These are phyloP conservation scores for Colletotrichum costaricense DNA, from an alignment of 2,329 filamentous ascomycete genomes.

Conservation along the genomic window DNA sequence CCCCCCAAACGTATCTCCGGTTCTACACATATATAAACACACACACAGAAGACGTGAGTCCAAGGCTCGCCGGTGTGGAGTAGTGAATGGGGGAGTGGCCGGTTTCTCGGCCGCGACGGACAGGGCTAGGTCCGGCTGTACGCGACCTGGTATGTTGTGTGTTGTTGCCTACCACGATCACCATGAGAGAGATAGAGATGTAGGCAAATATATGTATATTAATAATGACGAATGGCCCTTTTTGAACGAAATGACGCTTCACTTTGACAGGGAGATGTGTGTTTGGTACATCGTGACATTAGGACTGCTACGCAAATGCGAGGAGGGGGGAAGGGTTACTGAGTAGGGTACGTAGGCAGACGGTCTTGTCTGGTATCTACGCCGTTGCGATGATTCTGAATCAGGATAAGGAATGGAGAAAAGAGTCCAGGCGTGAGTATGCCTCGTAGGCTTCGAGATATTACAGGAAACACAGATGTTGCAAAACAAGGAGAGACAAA, in stretches of 20 bases:
- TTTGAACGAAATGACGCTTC: not conserved
- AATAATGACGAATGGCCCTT: slow-evolving; percentile 34
- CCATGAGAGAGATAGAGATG: slow-evolving; percentile 7
- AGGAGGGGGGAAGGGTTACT: too few relatives aligned
- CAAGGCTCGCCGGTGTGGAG: not conserved
- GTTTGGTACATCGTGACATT: not conserved
- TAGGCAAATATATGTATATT: slow-evolving; percentile 29
- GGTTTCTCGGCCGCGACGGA: not conserved
- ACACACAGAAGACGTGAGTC: slow-evolving; percentile 6
- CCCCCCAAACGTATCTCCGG: slow-evolving; percentile 7
- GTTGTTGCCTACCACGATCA: not conserved
- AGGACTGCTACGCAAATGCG: too few relatives aligned
- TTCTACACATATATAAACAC: slow-evolving; percentile 28
- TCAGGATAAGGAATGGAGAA: not conserved
- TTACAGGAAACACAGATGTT: not conserved
- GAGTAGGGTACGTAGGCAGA: too few relatives aligned
- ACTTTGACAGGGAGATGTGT: not conserved
- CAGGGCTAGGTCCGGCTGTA: not conserved
- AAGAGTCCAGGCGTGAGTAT: not conserved
- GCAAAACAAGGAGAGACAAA: not conserved
- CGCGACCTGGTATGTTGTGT: not conserved
- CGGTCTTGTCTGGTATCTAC: too few relatives aligned
- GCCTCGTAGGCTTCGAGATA: not conserved
- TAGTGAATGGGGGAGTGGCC: not conserved
- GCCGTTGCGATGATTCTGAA: too few relatives aligned